phyloP scores from a whole-genome alignment of 2,329 filamentous ascomycete species.

The Chrysoporthe deuterocubensis region DNA sequence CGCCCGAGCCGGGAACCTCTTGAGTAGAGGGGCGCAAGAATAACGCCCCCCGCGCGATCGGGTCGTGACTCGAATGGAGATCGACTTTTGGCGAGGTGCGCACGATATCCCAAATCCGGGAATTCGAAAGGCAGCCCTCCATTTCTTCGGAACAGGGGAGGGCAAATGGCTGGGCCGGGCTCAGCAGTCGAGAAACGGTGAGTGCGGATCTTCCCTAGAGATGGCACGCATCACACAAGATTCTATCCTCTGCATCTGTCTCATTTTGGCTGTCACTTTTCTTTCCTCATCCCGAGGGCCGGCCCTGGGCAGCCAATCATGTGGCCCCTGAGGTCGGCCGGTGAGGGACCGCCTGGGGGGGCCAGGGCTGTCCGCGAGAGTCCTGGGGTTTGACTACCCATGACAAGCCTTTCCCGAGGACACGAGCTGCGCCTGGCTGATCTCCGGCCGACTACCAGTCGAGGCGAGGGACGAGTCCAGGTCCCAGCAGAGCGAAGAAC shows the following conservation, averaged over 20 bases:
- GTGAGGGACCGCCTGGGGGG: conserved; percentile 12
- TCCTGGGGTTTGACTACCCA: background rate
- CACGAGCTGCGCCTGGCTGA: background rate
- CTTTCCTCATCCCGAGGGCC: conserved; percentile 10
- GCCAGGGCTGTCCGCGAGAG: background rate
- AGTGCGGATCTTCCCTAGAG: conserved; percentile 18
- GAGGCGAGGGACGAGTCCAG: conserved; percentile 12
- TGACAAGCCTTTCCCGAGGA: background rate
- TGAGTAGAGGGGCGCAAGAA: background rate
- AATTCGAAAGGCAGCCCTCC: background rate
- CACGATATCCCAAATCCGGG: background rate
- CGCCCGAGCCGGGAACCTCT: background rate
- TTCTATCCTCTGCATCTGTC: conserved; percentile 21
- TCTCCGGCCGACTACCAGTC: conserved; percentile 16
- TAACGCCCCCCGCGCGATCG: background rate
- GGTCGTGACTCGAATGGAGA: background rate
- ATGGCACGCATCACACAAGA: conserved; percentile 18
- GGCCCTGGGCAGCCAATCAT: conserved; percentile 4
- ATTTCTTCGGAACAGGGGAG: conserved; percentile 6
- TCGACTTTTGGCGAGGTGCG: background rate
- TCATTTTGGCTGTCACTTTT: conserved; percentile 25
- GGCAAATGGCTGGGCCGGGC: conserved; percentile 5
- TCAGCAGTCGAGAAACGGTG: conserved; percentile 20
- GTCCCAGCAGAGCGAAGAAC: conserved; percentile 11
- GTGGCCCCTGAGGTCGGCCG: background rate